Evolutionary conservation across 2,329 filamentous ascomycete species (phyloP).

Genomic region (Coniochaeta sp.): DNA sequence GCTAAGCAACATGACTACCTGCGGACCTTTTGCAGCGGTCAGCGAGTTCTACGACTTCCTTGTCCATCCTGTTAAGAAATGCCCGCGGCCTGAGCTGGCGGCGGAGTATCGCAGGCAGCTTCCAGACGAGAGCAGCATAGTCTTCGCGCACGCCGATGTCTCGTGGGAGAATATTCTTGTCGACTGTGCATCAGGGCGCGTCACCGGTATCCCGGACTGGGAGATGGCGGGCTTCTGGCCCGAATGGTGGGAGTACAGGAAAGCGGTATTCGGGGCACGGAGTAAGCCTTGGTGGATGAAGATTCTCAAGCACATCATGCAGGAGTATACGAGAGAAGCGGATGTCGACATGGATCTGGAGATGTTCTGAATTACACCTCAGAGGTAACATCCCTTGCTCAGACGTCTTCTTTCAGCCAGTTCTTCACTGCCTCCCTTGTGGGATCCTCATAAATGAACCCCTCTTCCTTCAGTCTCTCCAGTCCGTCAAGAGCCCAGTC

Average conservation of each 20-base stretch:
- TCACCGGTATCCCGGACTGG: neutral
- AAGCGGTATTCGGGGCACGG: slow-evolving; percentile 11
- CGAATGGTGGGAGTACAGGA: slow-evolving; percentile 15
- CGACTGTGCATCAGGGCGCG: neutral
- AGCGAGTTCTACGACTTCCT: neutral
- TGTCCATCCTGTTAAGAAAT: neutral
- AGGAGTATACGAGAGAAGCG: slow-evolving; percentile 8
- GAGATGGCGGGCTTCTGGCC: slow-evolving; percentile 16
- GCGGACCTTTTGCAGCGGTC: neutral
- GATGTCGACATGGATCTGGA: slow-evolving; percentile 11
- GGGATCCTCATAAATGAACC: too few species aligned
- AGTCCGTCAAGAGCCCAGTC: too few species aligned
- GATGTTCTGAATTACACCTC: slow-evolving; percentile 7
- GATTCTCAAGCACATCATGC: slow-evolving; percentile 8
- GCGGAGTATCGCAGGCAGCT: neutral
- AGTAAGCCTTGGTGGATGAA: slow-evolving; percentile 10
- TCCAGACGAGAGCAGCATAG: neutral
- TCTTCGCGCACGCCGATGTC: neutral
- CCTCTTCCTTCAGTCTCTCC: too few species aligned
- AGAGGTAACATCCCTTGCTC: too few species aligned
- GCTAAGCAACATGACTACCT: neutral
- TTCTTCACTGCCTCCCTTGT: too few species aligned
- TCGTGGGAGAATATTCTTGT: neutral
- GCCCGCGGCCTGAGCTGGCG: neutral
- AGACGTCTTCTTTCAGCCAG: too few species aligned